Base-by-base conservation (phyloP, 768 basidiomycete species). In the Crepidotus variabilis region DNA sequence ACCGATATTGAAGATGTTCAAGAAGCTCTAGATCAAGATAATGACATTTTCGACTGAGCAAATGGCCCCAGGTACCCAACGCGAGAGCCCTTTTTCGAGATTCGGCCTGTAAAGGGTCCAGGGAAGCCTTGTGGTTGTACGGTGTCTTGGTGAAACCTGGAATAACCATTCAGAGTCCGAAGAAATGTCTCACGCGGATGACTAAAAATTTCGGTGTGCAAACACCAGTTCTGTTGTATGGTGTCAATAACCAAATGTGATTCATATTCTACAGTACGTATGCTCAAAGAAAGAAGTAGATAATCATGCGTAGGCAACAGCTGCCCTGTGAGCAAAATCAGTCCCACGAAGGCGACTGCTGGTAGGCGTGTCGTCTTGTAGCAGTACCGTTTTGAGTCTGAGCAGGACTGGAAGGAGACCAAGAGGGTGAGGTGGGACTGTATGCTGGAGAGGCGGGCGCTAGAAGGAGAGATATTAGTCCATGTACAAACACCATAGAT, bases 381-480 rank as follows among this genome's bases (percentile, higher is more conserved):
- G n/a, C 62, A 6, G 71, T 67, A 45, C 78, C 77, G 52, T 80
- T 80, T 60, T 87, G 84, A 54, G 76, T 80, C 56, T 86, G 84
- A 28, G 86, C 78, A n/a, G 89, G 90, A 60, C 88, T 91, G 35
- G 87, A 83, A 7, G 89, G 88, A 6, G 89, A 90, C 88, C 88
- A 90, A 47, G 79, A 76, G n/a, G 90, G 90, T 16, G 90, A 92
- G 1, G 89, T 88, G 46, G 90, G 90, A 60, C 88, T 91, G 71
- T 92, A 93, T 16, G 87, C 88, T 28, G 91, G 91, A 33, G 91
- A 93, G 7, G 89, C 87, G 21, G 91, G 90, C 36, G 90, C 87
- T 90, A 63, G 2, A 60, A 57, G 57, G 47, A 46, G 34, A 32
- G 21, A 48, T 8, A 56, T 57, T 66, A 59, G 53, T 55, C 64